Percentiles rank a stretch among this genome's conserved stretches.
Evolutionary conservation across 1,284 basidiomycete species (phyloP).

Genomic region (Pholiota adiposa): DNA sequence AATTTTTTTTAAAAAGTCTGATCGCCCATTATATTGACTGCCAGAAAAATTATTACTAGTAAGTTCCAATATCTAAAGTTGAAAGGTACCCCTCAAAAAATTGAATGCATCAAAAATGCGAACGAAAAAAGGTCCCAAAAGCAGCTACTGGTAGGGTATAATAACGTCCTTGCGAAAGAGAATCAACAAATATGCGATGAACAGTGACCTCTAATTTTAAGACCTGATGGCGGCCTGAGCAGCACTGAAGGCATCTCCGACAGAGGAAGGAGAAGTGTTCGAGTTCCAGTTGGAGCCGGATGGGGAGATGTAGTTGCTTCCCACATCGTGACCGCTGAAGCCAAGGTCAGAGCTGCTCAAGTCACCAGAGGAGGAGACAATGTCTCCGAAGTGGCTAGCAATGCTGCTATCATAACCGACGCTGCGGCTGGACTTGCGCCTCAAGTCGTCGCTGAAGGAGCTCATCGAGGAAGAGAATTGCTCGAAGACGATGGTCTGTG

Average conservation of each 20-base stretch:
- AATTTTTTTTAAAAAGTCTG: background rate
- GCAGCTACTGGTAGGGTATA: background rate
- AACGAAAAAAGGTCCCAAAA: background rate
- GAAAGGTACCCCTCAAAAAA: background rate
- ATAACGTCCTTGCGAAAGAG: background rate
- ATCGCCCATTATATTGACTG: background rate
- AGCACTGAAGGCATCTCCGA: slow-evolving; percentile 33
- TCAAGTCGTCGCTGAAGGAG: slow-evolving; percentile 37
- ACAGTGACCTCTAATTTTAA: background rate
- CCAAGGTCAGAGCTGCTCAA: slow-evolving; percentile 37
- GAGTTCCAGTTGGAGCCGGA: slow-evolving; percentile 41
- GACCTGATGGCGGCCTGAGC: slow-evolving; percentile 25
- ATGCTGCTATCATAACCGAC: slow-evolving; percentile 41
- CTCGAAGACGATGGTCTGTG: slow-evolving; percentile 40
- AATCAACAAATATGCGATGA: background rate
- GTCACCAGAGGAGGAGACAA: slow-evolving; percentile 37
- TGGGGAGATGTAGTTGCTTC: slow-evolving; percentile 33
- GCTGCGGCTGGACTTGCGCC: slow-evolving; percentile 33
- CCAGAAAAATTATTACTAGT: slow-evolving; percentile 2
- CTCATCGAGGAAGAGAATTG: slow-evolving; percentile 37
- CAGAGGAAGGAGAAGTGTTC: slow-evolving; percentile 30
- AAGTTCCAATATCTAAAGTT: background rate
- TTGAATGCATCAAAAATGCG: background rate
- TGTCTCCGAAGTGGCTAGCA: slow-evolving; percentile 30
- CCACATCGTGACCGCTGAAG: slow-evolving; percentile 39